phyloP scores from a whole-genome alignment of 352 stramenopile species.

The Pythium guiyangense region DNA sequence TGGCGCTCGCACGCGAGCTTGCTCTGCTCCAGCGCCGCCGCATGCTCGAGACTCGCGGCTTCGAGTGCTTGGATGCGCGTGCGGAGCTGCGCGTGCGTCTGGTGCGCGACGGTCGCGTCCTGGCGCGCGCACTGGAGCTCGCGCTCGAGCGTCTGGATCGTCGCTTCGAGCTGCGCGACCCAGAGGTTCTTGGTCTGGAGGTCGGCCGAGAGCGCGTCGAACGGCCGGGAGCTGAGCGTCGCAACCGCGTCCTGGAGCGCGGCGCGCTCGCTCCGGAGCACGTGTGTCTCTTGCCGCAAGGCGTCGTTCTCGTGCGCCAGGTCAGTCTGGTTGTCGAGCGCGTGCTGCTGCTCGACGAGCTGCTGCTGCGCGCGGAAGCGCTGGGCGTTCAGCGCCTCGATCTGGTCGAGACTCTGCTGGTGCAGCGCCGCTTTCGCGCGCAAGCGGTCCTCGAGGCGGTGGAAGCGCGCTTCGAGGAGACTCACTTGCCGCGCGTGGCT shows the following conservation, averaged over 20 bases:
- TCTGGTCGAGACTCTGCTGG: constrained; percentile 22
- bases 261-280: too few species aligned
- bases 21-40: constrained; percentile 12
- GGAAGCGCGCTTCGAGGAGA: constrained; percentile 49
- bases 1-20: constrained; percentile 27
- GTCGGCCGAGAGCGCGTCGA: constrained; percentile 36
- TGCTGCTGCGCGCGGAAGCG: constrained; percentile 43
- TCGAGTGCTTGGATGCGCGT: constrained; percentile 16
- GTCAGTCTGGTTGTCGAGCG: constrained; percentile 32
- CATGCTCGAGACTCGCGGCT: constrained; percentile 8
- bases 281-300: too few species aligned
- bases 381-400: constrained; percentile 36
- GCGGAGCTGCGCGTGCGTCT: constrained; percentile 19
- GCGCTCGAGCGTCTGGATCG: constrained; percentile 16
- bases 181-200: constrained; percentile 40
- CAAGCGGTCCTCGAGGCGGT: constrained; percentile 35
- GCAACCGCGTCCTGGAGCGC: too few species aligned
- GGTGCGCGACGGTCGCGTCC: constrained; percentile 18
- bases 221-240: too few species aligned
- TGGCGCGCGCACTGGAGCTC: constrained; percentile 17
- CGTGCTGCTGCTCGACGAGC: constrained; percentile 27
- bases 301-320: too few species aligned
- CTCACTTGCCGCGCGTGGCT: constrained; percentile 39
- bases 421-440: constrained; percentile 34
- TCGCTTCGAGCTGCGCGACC: constrained; percentile 43